A percentile compares a stretch with the other conserved stretches of the same genome.
These are phyloP conservation scores for Fusarium sp. DNA, from an alignment of 2,329 filamentous ascomycete species.

Conservation along the genomic window DNA sequence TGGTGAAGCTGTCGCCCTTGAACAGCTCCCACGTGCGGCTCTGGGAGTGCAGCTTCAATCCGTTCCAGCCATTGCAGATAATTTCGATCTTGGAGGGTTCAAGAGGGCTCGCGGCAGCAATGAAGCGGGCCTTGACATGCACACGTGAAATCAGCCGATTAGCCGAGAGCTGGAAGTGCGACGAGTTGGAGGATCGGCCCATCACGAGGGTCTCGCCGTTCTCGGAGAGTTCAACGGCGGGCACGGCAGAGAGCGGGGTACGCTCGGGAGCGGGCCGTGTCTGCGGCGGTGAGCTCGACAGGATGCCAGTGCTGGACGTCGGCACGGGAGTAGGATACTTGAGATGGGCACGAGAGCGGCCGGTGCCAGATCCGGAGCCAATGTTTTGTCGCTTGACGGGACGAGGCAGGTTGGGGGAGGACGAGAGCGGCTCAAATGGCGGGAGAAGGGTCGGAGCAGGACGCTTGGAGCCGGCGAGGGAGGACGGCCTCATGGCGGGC, in stretches of 20 bases:
- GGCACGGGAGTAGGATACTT: slow-evolving; percentile 95
- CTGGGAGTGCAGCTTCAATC: slow-evolving; percentile 92
- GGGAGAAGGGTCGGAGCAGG: slow-evolving; percentile 80
- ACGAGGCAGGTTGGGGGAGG: slow-evolving; percentile 80
- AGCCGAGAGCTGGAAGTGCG: slow-evolving; percentile 93
- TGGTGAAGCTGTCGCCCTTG: slow-evolving; percentile 92
- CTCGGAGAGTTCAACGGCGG: slow-evolving; percentile 84
- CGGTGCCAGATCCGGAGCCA: slow-evolving; percentile 42
- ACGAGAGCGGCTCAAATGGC: slow-evolving; percentile 85
- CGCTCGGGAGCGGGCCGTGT: slow-evolving; percentile 79
- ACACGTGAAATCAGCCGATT: slow-evolving; percentile 95
- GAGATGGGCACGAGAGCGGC: slow-evolving; percentile 61
- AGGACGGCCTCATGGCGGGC: slow-evolving; percentile 47
- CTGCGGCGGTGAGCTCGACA: slow-evolving; percentile 86
- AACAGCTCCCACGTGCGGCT: slow-evolving; percentile 87
- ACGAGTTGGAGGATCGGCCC: slow-evolving; percentile 95
- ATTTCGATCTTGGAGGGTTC: slow-evolving; percentile 88
- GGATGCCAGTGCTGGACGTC: slow-evolving; percentile 92
- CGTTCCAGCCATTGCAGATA: slow-evolving; percentile 96
- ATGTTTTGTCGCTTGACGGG: slow-evolving; percentile 77
- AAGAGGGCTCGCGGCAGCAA: slow-evolving; percentile 77
- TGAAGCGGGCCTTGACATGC: slow-evolving; percentile 90
- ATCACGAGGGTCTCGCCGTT: slow-evolving; percentile 88
- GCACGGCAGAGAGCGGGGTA: slow-evolving; percentile 85
- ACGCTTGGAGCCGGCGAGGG: slow-evolving; percentile 69